phyloP scores from a whole-genome alignment of 2,329 filamentous ascomycete genomes.

The Aspergillus tamarii region DNA sequence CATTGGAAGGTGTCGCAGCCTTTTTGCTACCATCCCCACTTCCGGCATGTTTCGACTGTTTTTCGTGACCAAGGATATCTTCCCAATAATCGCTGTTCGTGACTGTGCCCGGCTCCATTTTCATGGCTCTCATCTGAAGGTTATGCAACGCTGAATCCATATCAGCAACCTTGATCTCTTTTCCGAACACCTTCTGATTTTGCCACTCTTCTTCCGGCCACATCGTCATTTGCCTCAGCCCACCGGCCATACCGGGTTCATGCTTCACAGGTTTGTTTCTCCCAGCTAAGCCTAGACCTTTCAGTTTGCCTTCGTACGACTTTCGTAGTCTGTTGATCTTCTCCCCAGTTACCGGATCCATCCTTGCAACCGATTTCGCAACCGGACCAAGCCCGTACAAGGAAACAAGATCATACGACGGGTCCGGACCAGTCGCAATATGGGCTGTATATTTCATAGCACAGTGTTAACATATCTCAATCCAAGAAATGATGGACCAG shows the following conservation, averaged over 20 bases:
- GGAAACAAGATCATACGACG: constrained; percentile 61
- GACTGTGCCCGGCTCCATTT: constrained; percentile 50
- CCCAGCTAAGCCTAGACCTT: constrained; percentile 50
- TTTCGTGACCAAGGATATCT: constrained; percentile 53
- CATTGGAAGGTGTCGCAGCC: constrained; percentile 26
- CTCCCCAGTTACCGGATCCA: constrained; percentile 64
- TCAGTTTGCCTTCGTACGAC: constrained; percentile 56
- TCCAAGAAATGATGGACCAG: constrained; percentile 31
- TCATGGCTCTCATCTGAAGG: constrained; percentile 49
- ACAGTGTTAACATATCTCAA: constrained; percentile 48
- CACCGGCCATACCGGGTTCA: constrained; percentile 43
- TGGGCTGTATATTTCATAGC: constrained; percentile 42
- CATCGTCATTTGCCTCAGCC: constrained; percentile 46
- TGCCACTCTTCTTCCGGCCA: constrained; percentile 57
- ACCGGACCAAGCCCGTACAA: constrained; percentile 61
- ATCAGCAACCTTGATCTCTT: constrained; percentile 49
- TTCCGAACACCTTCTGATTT: constrained; percentile 52
- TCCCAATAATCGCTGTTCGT: constrained; percentile 54
- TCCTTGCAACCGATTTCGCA: constrained; percentile 61
- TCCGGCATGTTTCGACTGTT: constrained; percentile 40
- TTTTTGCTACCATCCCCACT: constrained; percentile 37
- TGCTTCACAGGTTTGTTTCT: constrained; percentile 53
- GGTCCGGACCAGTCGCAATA: constrained; percentile 58
- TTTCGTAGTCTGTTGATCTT: constrained; percentile 66
- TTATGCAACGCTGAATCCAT: constrained; percentile 46